Evolutionary conservation across 2,329 filamentous ascomycete species (phyloP), one percentile per base, ranked within the genome.

Genomic region (Aspergillus eucalypticola): DNA sequence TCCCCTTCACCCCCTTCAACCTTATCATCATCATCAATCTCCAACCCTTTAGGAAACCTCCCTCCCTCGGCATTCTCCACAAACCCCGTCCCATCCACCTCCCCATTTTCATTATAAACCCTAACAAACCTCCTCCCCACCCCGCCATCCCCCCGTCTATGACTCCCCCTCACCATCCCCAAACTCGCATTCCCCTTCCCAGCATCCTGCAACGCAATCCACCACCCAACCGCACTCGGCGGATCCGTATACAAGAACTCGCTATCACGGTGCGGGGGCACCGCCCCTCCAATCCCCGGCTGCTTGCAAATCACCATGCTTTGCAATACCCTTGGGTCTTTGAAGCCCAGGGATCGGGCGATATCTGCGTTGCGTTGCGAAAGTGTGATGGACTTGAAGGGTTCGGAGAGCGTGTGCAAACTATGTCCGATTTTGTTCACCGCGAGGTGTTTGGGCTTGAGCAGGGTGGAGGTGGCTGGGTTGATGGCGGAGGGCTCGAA

Each of bases 271-370:
- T 99, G 95, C 21, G 92, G 87, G 1, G 90, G 92, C 46, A 98
- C 95, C 2, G 90, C 90, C 21, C 91, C 94, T 27, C 95, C 95
- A 56, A 98, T 97, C 78, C 96, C 91, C 21, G 95, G 93, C 79
- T 97, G 94, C 77, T 99, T 99, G 85, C 92, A 97, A 69, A 99
- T 98, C 27, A 98, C 84, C 95, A 99, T 99, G 75, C 90, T 95
- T 81, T 99, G 95, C 55, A 99, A 82, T 5, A 89, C 83, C 19
- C 89, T 82, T 2, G 93, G 91, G 74, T 96, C 91, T 4, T 67
- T 69, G 79, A 92, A 96, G 2, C 89, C 89, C 10, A 96, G 82
- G 8, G 84, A 83, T 48, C 81, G 79, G 1, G 92, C 92, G 13
- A 96, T 87, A 5, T 82, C 85, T 0, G 76, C 82, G 74, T 86